Base-by-base conservation (phyloP, 371 early-diverging fungal species). In the Rhizomucor pusillus region DNA sequence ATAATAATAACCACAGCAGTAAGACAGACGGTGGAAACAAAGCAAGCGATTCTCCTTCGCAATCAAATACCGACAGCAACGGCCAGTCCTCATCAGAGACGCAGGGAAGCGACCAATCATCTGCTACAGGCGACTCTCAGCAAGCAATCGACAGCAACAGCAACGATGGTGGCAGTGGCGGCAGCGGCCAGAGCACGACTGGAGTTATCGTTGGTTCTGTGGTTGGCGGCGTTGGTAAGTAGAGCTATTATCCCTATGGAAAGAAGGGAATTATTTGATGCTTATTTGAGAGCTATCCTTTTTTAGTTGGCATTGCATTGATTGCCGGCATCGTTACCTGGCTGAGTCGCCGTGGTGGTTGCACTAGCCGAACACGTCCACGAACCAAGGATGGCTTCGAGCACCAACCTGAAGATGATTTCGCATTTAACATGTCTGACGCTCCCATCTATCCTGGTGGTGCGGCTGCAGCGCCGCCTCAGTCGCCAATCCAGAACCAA, bases 171-270 rank as follows among this genome's bases (percentile, higher is more conserved):
- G 3, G 20, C 14, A 59, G 57, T 6, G 25, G 25, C 19, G 45
- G 14, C 1, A 45, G 25, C 22, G 18, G 45, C 24, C 33, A 56
- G 23, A 60, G 45, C 37, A 60, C 56, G 10, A 59, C 64, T 13
- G 70, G 62, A 24, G 41, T 52, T n/a, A 73, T 73, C 59, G 70
- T 60, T 18, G 74, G 70, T 41, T 54, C 67, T 23, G 70, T 67
- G 7, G 70, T 73, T n/a, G 70, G 70, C 41, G 66, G 67, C 34
- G 54, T 73, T 56, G 69, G 67, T 63, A 63, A 63, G 60, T 57
- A 11, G 6, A 22, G 46, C 13, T 40, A 53, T 48, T 48, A 24
- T 16, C 23, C 16, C 10, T 49, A 37, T 41, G 35, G 19, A 35
- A 47, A 18, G 16, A 49, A 50, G 29, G 4, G 35, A 4, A 10